Base-by-base conservation (phyloP, 2,329 filamentous ascomycete species). In the Cordyceps farinosa region DNA sequence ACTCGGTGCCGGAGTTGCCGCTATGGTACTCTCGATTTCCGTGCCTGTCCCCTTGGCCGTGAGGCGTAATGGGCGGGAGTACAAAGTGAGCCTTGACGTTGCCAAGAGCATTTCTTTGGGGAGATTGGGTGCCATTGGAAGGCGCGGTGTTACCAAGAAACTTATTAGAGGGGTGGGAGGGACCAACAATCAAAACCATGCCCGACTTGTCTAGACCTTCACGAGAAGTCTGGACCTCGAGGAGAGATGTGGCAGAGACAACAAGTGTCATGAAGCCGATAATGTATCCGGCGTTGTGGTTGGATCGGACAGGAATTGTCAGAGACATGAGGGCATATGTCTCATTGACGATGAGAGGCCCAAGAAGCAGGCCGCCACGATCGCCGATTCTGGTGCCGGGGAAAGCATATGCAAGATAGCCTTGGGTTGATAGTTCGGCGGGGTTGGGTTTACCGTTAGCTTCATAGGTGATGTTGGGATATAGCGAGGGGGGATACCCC, bases 211-310 rank as follows among this genome's bases (percentile, higher is more conserved):
- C 90, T 10, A 96, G 72, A 1, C 91, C 91, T 73, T 92, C 90
- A 2, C 80, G 77, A 3, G 88, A 89, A 22, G 77, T 75, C 34
- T 87, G 78, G 1, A 92, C 83, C 47, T 81, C 75, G 29, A 87
- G 78, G 3, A 95, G 79, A 1, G 89, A 81, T 3, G 78, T 77
- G 3, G 88, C 88, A 62, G 90, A 85, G 60, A 90, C 83, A 22
- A 97, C 80, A 3, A 94, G 78, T 1, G 92, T 96, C 79, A 97
- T 84, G 79, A 91, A 97, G 2, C 91, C 93, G 5, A 97, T 80
- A 1, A 94, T 84, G 66, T 89, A 87, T 3, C 77, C 77, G 48
- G 76, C 73, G 3, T 83, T 82, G 2, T 82, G 80, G 67, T 88
- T 90, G 71, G 89, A 87, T 64, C 90, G 83, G 58, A 97, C 86